These are phyloP conservation scores for Entrophospora sp. DNA, from an alignment of 192 early-diverging fungal genomes.

Conservation along the genomic window DNA sequence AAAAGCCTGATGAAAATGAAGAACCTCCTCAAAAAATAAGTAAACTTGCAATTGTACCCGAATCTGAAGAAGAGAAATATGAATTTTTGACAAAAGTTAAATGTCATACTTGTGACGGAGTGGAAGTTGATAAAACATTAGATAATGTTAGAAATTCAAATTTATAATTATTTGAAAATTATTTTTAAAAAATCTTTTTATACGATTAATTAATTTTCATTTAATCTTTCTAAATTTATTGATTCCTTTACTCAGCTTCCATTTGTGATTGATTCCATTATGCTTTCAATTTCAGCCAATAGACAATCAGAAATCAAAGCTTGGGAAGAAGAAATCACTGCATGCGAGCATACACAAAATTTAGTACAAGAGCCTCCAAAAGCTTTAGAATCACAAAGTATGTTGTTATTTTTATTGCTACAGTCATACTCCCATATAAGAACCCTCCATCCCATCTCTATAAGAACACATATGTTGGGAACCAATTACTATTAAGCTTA, in stretches of 20 bases:
- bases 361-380: constrained; percentile 56
- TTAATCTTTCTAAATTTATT: background rate
- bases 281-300: constrained; percentile 70
- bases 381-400: constrained; percentile 36
- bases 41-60: constrained; percentile 80
- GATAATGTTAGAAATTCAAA: constrained; percentile 37
- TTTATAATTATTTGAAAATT: background rate
- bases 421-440: no score
- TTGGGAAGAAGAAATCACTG: constrained; percentile 80
- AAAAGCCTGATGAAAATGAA: constrained; percentile 33
- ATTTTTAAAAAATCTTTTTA: background rate
- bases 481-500: no score
- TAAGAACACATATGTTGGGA: no score
- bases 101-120: constrained; percentile 72
- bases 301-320: constrained; percentile 84
- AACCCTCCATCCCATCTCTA: no score
- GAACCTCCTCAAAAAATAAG: constrained; percentile 84
- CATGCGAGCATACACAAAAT: constrained; percentile 71
- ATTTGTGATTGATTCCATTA: constrained; percentile 55
- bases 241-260: no score
- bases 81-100: constrained; percentile 64
- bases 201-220: background rate
- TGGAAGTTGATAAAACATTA: constrained; percentile 46
- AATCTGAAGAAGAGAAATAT: constrained; percentile 62
- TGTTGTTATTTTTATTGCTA: no score